Conservation (phyloP, 805 yeast genomes). For the Grigorovia jiainica region DNA sequence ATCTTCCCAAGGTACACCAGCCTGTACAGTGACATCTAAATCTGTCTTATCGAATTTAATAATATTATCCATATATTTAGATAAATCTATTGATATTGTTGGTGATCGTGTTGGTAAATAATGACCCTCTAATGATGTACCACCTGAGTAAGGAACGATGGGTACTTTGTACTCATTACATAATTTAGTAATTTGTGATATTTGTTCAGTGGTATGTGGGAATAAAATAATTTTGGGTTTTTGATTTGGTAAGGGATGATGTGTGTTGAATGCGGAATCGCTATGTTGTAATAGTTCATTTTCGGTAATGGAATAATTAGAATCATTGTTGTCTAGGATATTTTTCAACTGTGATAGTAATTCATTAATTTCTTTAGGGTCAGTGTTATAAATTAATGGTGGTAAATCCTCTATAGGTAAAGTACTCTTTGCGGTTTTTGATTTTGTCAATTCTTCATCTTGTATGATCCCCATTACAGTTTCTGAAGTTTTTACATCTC, state of each 20-base stretch:
- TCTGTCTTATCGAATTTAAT: slow-evolving; percentile 51
- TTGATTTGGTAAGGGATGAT: slow-evolving; percentile 51
- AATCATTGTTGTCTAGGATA: slow-evolving; percentile 31
- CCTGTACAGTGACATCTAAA: slow-evolving; percentile 64
- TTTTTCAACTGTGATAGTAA: slow-evolving; percentile 36
- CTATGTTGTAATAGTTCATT: slow-evolving; percentile 43
- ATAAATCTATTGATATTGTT: slow-evolving; percentile 50
- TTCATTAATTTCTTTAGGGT: slow-evolving; percentile 29
- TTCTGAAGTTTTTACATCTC: no score
- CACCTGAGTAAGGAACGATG: slow-evolving; percentile 71
- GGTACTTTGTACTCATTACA: slow-evolving; percentile 57
- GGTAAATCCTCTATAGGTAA: slow-evolving; percentile 13
- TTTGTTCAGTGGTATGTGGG: slow-evolving; percentile 59
- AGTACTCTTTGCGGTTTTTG: slow-evolving; percentile 12
- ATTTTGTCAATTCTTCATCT: no score
- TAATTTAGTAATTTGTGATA: slow-evolving; percentile 50
- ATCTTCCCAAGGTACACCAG: slow-evolving; percentile 75
- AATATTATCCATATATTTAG: slow-evolving; percentile 46
- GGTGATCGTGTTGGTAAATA: slow-evolving; percentile 64
- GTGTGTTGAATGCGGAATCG: slow-evolving; percentile 54
- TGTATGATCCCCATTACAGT: no score
- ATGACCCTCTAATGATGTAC: slow-evolving; percentile 78
- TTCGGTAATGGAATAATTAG: slow-evolving; percentile 23
- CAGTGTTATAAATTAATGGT: slow-evolving; percentile 26
- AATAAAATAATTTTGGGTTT: slow-evolving; percentile 50